A percentile compares a stretch with the other conserved stretches of the same genome.
phyloP scores from a whole-genome alignment of 176 grass and related monocot genomes.

The Zizania latifolia region DNA sequence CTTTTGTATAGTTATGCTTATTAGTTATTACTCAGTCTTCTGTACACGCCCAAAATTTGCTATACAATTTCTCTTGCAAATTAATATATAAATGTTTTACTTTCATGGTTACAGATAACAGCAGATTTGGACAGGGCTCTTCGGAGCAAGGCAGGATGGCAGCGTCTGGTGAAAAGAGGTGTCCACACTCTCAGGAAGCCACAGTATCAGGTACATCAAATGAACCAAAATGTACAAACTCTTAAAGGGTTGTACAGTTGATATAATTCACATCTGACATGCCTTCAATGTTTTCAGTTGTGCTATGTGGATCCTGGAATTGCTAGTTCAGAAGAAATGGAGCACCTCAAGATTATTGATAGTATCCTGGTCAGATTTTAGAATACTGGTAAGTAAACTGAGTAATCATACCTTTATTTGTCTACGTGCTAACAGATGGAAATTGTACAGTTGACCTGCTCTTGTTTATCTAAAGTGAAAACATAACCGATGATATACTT shows the following conservation, averaged over 20 bases:
- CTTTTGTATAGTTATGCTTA: neutral
- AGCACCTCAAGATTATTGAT: constrained; percentile 66
- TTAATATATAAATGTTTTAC: neutral
- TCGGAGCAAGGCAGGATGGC: constrained; percentile 64
- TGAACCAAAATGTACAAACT: neutral
- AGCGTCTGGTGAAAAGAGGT: constrained; percentile 73
- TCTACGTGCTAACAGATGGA: neutral
- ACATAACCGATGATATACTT: neutral
- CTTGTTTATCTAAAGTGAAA: neutral
- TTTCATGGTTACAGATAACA: constrained; percentile 49
- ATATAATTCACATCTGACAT: neutral
- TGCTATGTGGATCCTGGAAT: constrained; percentile 86
- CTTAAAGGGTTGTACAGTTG: neutral
- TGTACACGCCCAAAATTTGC: neutral
- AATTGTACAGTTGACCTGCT: neutral
- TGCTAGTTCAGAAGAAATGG: constrained; percentile 48
- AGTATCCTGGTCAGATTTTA: constrained; percentile 69
- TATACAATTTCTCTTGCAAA: neutral
- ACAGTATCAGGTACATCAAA: constrained; percentile 77
- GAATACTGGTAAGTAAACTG: constrained; percentile 13
- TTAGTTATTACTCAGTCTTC: neutral
- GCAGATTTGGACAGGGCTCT: constrained; percentile 62
- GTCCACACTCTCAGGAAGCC: constrained; percentile 73
- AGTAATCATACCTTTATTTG: neutral
- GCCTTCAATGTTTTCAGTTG: constrained; percentile 42